Conservation (phyloP, 2,329 filamentous ascomycete genomes). For the Aspergillus neoniger region DNA sequence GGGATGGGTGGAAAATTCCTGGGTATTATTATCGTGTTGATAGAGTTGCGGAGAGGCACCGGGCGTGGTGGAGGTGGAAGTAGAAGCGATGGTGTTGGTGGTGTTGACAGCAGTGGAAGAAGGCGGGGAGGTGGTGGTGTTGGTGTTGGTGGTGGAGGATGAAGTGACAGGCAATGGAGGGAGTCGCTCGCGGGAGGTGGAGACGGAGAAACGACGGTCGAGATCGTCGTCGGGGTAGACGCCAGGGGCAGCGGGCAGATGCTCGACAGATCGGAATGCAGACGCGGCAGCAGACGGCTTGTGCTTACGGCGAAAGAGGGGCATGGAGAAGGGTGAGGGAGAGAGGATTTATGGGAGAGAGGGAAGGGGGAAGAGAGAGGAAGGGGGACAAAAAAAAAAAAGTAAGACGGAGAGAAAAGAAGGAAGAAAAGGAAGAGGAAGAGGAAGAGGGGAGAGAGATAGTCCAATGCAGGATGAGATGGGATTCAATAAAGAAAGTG, state of each 20-base stretch:
- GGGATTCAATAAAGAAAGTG: conserved; percentile 5
- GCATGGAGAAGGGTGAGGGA: conserved; percentile 17
- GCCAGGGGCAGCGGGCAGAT: conserved; percentile 17
- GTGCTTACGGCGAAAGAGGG: conserved; percentile 21
- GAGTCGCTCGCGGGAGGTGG: conserved; percentile 15
- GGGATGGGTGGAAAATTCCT: conserved; percentile 9
- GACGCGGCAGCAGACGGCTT: conserved; percentile 17
- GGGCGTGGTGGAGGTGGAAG: conserved; percentile 13
- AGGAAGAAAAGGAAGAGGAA: background rate
- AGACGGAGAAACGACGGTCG: conserved; percentile 12
- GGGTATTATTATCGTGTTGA: background rate
- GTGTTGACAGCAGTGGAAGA: conserved; percentile 12
- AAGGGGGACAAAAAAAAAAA: background rate
- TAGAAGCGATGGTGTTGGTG: conserved; percentile 17
- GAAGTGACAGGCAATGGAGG: conserved; percentile 13
- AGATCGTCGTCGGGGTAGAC: conserved; percentile 13
- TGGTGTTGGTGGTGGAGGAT: conserved; percentile 18
- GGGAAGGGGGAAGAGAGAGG: background rate
- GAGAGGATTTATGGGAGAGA: background rate
- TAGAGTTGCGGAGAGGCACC: background rate
- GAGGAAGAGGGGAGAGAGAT: background rate
- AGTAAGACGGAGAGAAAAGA: conserved; percentile 9
- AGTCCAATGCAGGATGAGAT: background rate
- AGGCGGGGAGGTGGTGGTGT: too few relatives aligned
- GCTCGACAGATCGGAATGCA: conserved; percentile 21